Percentiles rank a stretch among this genome's conserved stretches.
Evolutionary conservation across 441 rosid species (phyloP).

Genomic region (Biscutella laevigata): DNA sequence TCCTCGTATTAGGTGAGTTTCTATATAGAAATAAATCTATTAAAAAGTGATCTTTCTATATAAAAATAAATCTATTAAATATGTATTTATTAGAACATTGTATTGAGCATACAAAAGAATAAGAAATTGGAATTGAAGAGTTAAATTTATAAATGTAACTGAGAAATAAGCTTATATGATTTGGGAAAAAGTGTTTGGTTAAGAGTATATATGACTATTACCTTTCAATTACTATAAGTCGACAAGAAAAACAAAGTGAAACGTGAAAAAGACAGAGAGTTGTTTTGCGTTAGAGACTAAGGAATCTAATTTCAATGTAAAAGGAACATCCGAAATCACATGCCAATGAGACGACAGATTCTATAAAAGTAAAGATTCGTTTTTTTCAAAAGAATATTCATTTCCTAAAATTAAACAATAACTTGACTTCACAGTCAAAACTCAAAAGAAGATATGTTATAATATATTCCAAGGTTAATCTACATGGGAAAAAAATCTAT

Average conservation of each 20-base stretch:
- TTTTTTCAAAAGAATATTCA: background rate
- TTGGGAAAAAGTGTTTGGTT: background rate
- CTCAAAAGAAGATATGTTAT: background rate
- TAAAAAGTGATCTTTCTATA: no score
- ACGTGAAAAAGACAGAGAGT: background rate
- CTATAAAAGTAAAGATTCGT: slow-evolving; percentile 14
- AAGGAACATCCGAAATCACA: slow-evolving; percentile 7
- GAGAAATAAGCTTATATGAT: slow-evolving; percentile 2
- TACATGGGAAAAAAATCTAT: no score
- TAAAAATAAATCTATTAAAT: no score
- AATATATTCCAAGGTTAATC: no score
- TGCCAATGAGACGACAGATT: slow-evolving; percentile 19
- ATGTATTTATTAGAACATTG: no score
- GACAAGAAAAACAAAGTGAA: slow-evolving; percentile 1
- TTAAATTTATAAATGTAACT: no score
- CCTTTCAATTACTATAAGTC: slow-evolving; percentile 9
- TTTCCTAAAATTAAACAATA: background rate
- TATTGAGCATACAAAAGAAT: no score
- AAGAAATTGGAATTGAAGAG: no score
- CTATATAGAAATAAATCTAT: no score
- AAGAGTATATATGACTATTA: background rate
- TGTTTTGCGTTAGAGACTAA: slow-evolving; percentile 18
- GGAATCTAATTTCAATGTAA: slow-evolving; percentile 13
- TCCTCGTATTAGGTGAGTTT: no score
- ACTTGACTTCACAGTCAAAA: background rate